Evolutionary conservation across 345 rosid genomes (phyloP).

Genomic region (Hypericum perforatum): DNA sequence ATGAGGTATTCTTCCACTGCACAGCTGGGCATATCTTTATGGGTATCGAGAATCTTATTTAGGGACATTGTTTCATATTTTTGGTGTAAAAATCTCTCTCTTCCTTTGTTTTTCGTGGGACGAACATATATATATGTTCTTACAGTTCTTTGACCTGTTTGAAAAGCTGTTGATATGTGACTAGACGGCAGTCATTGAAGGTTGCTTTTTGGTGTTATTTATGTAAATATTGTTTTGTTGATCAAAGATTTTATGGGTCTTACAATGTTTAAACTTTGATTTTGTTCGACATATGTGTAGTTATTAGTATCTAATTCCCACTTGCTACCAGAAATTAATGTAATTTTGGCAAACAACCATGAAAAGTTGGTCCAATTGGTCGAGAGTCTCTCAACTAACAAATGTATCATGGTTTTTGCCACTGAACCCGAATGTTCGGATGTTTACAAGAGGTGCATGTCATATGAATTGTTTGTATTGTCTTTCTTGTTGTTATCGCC

Average conservation of each 20-base stretch:
- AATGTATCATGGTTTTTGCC: slow-evolving; percentile 44
- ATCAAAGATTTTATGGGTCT: no score
- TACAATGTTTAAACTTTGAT: background rate
- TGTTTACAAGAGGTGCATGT: background rate
- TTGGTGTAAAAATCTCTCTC: no score
- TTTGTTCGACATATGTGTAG: slow-evolving; percentile 20
- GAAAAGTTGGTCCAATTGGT: slow-evolving; percentile 64
- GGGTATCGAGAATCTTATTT: no score
- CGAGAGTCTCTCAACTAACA: slow-evolving; percentile 53
- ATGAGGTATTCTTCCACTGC: slow-evolving; percentile 47
- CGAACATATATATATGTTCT: background rate
- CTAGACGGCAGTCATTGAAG: slow-evolving; percentile 95
- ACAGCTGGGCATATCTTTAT: no score
- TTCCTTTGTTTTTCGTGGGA: background rate
- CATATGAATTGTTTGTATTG: background rate
- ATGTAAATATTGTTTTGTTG: no score
- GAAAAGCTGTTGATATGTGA: slow-evolving; percentile 85
- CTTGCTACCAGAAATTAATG: slow-evolving; percentile 74
- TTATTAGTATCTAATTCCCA: slow-evolving; percentile 95
- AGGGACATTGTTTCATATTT: no score
- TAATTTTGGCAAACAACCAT: slow-evolving; percentile 76
- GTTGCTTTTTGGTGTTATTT: slow-evolving; percentile 30
- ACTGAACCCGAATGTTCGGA: background rate
- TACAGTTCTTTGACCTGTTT: slow-evolving; percentile 73
- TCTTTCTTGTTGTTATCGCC: background rate